Base-by-base conservation (phyloP, 2,329 filamentous ascomycete species). In the Paracorniculantispora psalliotae region DNA sequence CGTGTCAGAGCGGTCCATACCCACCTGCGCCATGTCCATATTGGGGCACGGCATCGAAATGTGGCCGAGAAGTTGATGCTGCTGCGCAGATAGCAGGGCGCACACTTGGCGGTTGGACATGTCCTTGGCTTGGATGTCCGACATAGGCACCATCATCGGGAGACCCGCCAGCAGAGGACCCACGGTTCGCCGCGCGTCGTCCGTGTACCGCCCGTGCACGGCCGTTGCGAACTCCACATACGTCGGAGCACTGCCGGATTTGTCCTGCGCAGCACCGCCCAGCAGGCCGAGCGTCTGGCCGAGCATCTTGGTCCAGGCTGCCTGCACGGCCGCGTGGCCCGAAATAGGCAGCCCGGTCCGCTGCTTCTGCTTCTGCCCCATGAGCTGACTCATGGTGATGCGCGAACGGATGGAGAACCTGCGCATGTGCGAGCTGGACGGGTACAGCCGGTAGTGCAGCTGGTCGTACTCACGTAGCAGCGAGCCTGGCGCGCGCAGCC, bases 281-380 rank as follows among this genome's bases (percentile, higher is more conserved):
- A n/a, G n/a, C 21, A n/a, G 6, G 15, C 23, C 33, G 25, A 50
- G 15, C 19, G 58, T 55, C 44, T 60, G 52, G 23, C 39, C 49
- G 19, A 59, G 41, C 21, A 62, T 58, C 21, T 52, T 62, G 33
- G 60, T 46, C 57, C 58, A 62, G 3, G 60, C 60, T 4, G 60
- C 58, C 41, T 62, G 37, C 4, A 39, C 60, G 19, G 60, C 52
- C n/a, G 58, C 43, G 13, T 51, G 35, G 9, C 60, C 30, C 3
- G 56, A 59, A 41, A 59, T 54, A 3, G 59, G 33, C 25, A 47
- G 5, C 35, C 33, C 49, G 8, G 28, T n/a, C n/a, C n/a, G n/a
- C n/a, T n/a, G n/a, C n/a, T n/a, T 12, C 12, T 35, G 19, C 23
- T 26, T 41, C 15, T n/a, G 48, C 23, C 26, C 23, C 25, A 47